Evolutionary conservation across 345 rosid genomes (phyloP).

Genomic region (Cardiospermum halicacabum): DNA sequence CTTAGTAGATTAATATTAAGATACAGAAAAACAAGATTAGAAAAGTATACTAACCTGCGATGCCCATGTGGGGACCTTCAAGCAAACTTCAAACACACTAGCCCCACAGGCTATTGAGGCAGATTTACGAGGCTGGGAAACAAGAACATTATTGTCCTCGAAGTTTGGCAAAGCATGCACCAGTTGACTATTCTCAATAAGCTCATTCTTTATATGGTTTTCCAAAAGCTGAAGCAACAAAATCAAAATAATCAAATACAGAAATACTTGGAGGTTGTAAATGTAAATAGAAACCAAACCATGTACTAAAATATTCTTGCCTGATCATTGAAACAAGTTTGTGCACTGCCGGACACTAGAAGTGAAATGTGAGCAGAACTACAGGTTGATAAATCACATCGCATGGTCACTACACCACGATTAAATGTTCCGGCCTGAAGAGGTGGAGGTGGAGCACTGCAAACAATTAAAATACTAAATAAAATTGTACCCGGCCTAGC

Average conservation of each 20-base stretch:
- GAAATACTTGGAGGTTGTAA: background rate
- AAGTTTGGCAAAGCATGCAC: constrained; percentile 58
- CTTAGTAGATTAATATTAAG: background rate
- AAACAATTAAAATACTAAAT: constrained; percentile 16
- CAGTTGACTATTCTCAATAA: constrained; percentile 70
- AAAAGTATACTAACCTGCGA: constrained; percentile 61
- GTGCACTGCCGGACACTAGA: constrained; percentile 96
- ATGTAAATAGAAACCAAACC: background rate
- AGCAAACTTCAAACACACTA: constrained; percentile 84
- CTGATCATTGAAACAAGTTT: constrained; percentile 98
- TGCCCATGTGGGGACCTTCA: constrained; percentile 98
- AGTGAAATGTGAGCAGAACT: constrained; percentile 87
- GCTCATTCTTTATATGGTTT: constrained; percentile 89
- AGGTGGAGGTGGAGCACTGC: constrained; percentile 99
- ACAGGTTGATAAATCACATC: constrained; percentile 92
- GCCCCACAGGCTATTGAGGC: constrained; percentile 94
- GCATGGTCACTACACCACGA: constrained; percentile 99
- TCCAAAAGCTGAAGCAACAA: constrained; percentile 69
- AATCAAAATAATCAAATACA: background rate
- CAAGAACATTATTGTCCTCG: constrained; percentile 47
- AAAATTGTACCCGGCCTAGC: background rate
- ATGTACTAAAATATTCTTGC: constrained; percentile 33
- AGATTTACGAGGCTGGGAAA: constrained; percentile 82
- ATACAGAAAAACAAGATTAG: constrained; percentile 1
- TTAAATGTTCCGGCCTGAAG: constrained; percentile 98